Conservation (phyloP, 2,329 filamentous ascomycete species). For the Cladosporium sp. region DNA sequence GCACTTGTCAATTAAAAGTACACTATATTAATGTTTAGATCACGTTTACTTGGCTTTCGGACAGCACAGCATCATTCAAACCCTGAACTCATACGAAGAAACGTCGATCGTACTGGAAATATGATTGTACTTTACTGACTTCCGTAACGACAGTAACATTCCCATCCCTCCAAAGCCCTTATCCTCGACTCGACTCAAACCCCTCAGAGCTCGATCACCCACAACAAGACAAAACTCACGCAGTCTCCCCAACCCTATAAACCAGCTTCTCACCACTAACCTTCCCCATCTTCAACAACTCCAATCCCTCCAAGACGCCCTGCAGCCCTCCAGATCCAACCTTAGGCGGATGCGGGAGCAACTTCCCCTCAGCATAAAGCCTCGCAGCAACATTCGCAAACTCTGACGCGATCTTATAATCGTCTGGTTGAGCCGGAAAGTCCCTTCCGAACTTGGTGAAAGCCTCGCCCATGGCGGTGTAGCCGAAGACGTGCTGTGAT, state of each 20-base stretch:
- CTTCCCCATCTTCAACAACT: slow-evolving; percentile 41
- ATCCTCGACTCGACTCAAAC: too few relatives aligned
- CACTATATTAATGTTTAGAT: too few relatives aligned
- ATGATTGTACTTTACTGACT: too few relatives aligned
- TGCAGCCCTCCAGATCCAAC: slow-evolving; percentile 41
- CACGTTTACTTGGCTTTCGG: too few relatives aligned
- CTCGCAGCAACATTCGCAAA: slow-evolving; percentile 38
- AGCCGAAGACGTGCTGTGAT: slow-evolving; percentile 34
- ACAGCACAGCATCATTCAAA: too few relatives aligned
- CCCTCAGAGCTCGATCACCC: too few relatives aligned
- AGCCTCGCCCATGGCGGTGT: slow-evolving; percentile 40
- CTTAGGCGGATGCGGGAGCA: slow-evolving; percentile 41
- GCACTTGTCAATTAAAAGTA: too few relatives aligned
- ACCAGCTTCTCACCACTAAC: slow-evolving; percentile 48
- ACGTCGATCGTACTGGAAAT: too few relatives aligned
- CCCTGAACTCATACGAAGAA: too few relatives aligned
- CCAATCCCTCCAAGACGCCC: slow-evolving; percentile 42
- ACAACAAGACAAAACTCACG: too few relatives aligned
- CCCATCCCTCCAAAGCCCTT: too few relatives aligned
- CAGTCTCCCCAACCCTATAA: slow-evolving; percentile 26
- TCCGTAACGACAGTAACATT: too few relatives aligned
- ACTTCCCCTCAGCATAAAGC: slow-evolving; percentile 22
- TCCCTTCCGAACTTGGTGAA: slow-evolving; percentile 30
- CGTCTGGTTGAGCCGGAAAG: slow-evolving; percentile 31
- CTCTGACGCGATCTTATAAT: slow-evolving; percentile 39